Percentiles rank a stretch among this genome's conserved stretches.
These are phyloP conservation scores for Rhizodiscina lignyota DNA, from an alignment of 495 filamentous ascomycete genomes.

Conservation along the genomic window DNA sequence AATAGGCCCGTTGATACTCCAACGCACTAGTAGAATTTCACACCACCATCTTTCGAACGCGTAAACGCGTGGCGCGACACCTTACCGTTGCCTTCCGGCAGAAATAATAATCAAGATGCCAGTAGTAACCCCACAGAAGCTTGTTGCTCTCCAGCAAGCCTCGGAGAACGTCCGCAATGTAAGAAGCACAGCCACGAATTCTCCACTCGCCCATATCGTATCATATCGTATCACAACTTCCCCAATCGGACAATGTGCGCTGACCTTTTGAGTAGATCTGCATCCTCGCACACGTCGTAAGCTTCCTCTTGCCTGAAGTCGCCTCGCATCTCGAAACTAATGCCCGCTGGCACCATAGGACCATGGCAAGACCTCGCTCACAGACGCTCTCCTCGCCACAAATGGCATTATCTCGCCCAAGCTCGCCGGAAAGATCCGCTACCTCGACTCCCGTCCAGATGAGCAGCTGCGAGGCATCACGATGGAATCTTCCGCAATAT, in stretches of 20 bases:
- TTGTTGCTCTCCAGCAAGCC: slow-evolving; percentile 69
- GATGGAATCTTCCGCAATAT: slow-evolving; percentile 98
- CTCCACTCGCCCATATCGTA: slow-evolving; percentile 4
- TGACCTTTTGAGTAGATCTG: no score
- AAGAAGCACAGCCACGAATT: slow-evolving; percentile 22
- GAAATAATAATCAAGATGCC: slow-evolving; percentile 79
- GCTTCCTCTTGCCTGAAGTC: slow-evolving; percentile 17
- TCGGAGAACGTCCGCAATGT: slow-evolving; percentile 83
- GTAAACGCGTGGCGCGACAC: no score
- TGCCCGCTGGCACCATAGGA: no score
- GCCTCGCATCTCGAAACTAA: no score
- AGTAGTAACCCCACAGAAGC: slow-evolving; percentile 70
- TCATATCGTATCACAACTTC: no score
- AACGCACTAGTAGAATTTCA: no score
- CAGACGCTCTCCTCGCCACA: slow-evolving; percentile 89
- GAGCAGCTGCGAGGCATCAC: slow-evolving; percentile 96
- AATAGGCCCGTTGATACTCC: no score
- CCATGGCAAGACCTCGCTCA: slow-evolving; percentile 96
- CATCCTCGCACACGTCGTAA: slow-evolving; percentile 89
- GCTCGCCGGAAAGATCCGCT: slow-evolving; percentile 92
- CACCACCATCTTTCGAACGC: no score
- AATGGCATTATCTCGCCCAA: slow-evolving; percentile 99
- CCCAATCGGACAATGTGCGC: no score
- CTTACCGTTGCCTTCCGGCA: no score
- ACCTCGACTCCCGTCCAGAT: slow-evolving; percentile 90